Conservation (phyloP, 805 yeast species). For the Cephaloascus albidus region DNA sequence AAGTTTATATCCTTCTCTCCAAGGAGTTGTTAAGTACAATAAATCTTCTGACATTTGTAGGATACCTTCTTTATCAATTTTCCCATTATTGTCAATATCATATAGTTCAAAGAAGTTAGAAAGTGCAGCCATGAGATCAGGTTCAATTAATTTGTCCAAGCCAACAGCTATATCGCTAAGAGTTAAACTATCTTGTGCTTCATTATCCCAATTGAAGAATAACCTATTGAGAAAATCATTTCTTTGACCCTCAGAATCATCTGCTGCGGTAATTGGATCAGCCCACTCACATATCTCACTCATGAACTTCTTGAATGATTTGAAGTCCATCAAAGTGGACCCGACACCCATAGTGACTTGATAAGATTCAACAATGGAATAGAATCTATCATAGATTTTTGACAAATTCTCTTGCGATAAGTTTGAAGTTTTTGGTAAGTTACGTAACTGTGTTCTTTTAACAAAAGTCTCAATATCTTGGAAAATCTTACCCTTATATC, state of each 20-base stretch:
- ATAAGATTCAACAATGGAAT: constrained; percentile 64
- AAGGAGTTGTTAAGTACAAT: constrained; percentile 72
- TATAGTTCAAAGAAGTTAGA: constrained; percentile 74
- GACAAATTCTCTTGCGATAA: constrained; percentile 51
- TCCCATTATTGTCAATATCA: constrained; percentile 49
- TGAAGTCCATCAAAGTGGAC: constrained; percentile 62
- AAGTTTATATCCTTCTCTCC: constrained; percentile 63
- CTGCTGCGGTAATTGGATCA: constrained; percentile 13
- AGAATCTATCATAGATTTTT: constrained; percentile 76
- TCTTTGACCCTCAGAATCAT: constrained; percentile 13
- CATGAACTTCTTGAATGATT: constrained; percentile 66
- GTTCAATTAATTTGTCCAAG: constrained; percentile 55
- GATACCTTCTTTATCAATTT: constrained; percentile 69
- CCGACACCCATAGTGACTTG: constrained; percentile 40
- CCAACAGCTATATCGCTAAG: constrained; percentile 69
- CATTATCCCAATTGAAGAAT: constrained; percentile 65
- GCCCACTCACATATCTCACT: constrained; percentile 78
- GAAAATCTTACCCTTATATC: constrained; percentile 67
- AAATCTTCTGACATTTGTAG: constrained; percentile 83
- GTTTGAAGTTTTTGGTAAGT: constrained; percentile 65
- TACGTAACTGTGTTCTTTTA: constrained; percentile 84
- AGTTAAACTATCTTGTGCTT: constrained; percentile 43
- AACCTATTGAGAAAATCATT: constrained; percentile 50
- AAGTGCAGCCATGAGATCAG: constrained; percentile 70
- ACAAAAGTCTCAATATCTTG: constrained; percentile 85